Evolutionary conservation across 768 basidiomycete species (phyloP), one percentile per base, ranked within the genome.

Genomic region (Hygrophoropsis aurantiaca): DNA sequence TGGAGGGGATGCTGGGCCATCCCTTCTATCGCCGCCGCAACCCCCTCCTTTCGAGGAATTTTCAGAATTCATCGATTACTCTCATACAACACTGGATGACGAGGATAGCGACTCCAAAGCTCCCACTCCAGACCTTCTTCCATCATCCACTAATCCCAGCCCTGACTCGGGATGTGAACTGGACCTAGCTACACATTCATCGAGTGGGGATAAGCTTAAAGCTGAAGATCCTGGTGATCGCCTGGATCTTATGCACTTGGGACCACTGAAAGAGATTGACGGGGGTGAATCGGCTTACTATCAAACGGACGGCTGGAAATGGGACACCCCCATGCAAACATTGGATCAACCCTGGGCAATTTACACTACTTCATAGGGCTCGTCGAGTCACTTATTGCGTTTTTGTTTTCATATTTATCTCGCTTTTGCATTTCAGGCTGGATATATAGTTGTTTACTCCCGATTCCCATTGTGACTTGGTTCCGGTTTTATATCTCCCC

Each of bases 271-370:
- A 59, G 86, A 86, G 62, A 80, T 90, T 27, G 85, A 88, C 56
- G 85, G 85, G 34, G 86, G 87, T 42, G 85, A 88, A 68, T 78
- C 80, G 15, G 74, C 83, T 39, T 88, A 84, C 61, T 89, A 80
- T 67, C 67, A 72, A 51, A 25, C 57, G 16, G 53, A 57, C 26
- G 75, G 76, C 34, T 90, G 83, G 83, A 89, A 85, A 67, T 90
- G 81, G 80, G 87, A 87, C 45, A 74, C 78, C 53, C 60, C 73
- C 27, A 87, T 90, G 85, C 67, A 75, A 50, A 67, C 77, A 35
- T 59, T 74, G 52, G 87, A 89, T 5, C 81, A 79, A 59, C 74
- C 85, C 19, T 90, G 88, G 88, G 84, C 84, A 25, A 81, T 89
- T 57, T 83, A 73, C 67, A 39, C 39, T 18, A 68, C 56, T 39